Conservation (phyloP, 371 early-diverging fungal genomes). For the Dinochytrium kinnereticum region DNA sequence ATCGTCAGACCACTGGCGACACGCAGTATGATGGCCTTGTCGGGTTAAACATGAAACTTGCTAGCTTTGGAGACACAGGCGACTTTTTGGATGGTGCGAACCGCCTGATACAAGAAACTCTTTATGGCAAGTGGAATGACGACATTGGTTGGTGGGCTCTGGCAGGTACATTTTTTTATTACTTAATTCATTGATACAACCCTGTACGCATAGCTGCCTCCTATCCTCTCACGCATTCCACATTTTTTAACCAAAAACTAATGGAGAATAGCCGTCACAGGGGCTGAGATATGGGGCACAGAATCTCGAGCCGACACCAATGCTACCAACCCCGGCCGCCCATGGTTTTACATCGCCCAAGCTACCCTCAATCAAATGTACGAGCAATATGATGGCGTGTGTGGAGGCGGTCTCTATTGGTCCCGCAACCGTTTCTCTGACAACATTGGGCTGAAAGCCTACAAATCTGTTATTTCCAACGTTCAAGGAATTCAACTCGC, state of each 20-base stretch:
- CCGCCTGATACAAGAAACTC: background rate
- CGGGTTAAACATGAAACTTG: background rate
- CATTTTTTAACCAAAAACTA: background rate
- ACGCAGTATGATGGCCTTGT: background rate
- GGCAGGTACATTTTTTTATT: conserved; percentile 3
- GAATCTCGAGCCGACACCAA: conserved; percentile 25
- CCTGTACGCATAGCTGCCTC: background rate
- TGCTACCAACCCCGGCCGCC: background rate
- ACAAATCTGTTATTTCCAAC: conserved; percentile 53
- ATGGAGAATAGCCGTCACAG: background rate
- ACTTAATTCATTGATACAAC: background rate
- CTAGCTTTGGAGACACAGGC: conserved; percentile 10
- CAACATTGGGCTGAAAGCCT: conserved; percentile 21
- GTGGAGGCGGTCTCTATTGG: conserved; percentile 54
- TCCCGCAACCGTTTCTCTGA: conserved; percentile 36
- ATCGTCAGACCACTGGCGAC: conserved; percentile 14
- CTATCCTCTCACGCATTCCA: background rate
- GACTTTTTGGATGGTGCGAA: conserved; percentile 20
- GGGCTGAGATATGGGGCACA: conserved; percentile 31
- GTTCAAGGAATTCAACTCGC: conserved; percentile 40
- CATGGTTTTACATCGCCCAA: conserved; percentile 32
- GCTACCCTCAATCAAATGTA: conserved; percentile 42
- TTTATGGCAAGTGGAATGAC: conserved; percentile 26
- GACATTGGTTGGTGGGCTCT: conserved; percentile 31
- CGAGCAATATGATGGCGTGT: conserved; percentile 29